phyloP scores from a whole-genome alignment of 345 rosid species.

The Noccaea caerulescens region DNA sequence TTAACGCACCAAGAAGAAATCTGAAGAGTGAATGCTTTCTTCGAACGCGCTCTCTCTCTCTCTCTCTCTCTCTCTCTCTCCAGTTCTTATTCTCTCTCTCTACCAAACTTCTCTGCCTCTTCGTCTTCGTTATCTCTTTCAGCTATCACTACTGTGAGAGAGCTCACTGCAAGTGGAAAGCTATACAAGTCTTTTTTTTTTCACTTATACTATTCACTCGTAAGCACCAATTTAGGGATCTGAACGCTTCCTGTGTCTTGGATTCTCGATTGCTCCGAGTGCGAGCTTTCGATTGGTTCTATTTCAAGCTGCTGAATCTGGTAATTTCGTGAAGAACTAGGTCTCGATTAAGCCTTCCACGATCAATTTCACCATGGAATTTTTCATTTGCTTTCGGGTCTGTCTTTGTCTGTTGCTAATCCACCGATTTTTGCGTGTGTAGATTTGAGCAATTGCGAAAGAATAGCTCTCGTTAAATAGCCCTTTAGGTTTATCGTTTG shows the following conservation, averaged over 20 bases:
- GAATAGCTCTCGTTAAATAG: background rate
- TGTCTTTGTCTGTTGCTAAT: conserved; percentile 5
- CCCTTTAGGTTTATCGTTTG: conserved; percentile 22
- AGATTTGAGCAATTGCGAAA: conserved; percentile 32
- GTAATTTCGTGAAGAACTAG: conserved; percentile 30
- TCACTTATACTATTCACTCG: conserved; percentile 29
- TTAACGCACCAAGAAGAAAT: conserved; percentile 46
- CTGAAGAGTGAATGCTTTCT: conserved; percentile 47
- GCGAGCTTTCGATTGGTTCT: conserved; percentile 36
- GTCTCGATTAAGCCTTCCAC: conserved; percentile 22
- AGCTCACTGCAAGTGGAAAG: conserved; percentile 42
- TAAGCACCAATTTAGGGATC: conserved; percentile 50
- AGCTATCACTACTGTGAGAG: conserved; percentile 38
- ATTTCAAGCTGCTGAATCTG: conserved; percentile 40
- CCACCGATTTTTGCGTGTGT: conserved; percentile 2
- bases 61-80: conserved; percentile 31
- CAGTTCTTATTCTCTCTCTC: conserved; percentile 35
- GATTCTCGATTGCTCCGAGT: conserved; percentile 37
- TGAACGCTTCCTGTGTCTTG: conserved; percentile 31
- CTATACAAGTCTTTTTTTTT: conserved; percentile 8
- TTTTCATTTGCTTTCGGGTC: conserved; percentile 13
- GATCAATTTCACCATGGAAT: conserved; percentile 17
- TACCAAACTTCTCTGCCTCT: conserved; percentile 23
- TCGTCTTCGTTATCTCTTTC: conserved; percentile 50
- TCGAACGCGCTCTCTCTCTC: conserved; percentile 46